Percentiles rank a stretch among this genome's conserved stretches.
These are phyloP conservation scores for Chenopodium suecicum DNA, from an alignment of 148 eudicot species.

Conservation along the genomic window DNA sequence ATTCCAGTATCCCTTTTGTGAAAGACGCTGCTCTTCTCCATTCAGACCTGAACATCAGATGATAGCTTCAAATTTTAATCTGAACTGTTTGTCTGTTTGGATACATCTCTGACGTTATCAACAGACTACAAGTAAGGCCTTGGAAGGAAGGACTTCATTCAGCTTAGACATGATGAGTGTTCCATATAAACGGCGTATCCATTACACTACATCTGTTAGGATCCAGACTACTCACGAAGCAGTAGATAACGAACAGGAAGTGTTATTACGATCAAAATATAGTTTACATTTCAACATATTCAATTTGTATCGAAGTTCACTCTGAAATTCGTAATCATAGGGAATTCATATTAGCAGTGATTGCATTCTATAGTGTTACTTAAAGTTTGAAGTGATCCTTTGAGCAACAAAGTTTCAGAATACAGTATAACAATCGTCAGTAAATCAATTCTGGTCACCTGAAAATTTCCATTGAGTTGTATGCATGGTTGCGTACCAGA, in stretches of 20 bases:
- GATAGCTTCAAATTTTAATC: neutral
- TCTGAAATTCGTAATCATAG: neutral
- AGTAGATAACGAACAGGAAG: neutral
- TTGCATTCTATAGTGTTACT: neutral
- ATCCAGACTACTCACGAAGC: neutral
- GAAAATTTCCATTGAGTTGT: too few species aligned
- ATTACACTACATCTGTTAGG: too few species aligned
- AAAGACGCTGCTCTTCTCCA: conserved; percentile 79
- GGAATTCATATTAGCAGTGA: neutral
- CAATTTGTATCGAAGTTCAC: neutral
- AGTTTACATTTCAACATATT: neutral
- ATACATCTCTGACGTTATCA: neutral
- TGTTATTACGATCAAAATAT: neutral
- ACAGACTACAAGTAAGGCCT: neutral
- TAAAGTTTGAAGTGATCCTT: neutral
- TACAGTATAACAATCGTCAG: neutral
- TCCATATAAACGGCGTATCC: neutral
- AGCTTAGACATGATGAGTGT: neutral
- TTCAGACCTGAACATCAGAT: conserved; percentile 27
- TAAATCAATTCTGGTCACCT: too few species aligned
- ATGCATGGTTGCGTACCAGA: too few species aligned
- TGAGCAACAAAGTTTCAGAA: neutral
- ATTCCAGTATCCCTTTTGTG: conserved; percentile 71
- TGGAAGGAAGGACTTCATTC: neutral
- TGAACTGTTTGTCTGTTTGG: neutral